Evolutionary conservation across 78 protist genomes (phyloP).

Genomic region (Anaeramoeba flamelloides): DNA sequence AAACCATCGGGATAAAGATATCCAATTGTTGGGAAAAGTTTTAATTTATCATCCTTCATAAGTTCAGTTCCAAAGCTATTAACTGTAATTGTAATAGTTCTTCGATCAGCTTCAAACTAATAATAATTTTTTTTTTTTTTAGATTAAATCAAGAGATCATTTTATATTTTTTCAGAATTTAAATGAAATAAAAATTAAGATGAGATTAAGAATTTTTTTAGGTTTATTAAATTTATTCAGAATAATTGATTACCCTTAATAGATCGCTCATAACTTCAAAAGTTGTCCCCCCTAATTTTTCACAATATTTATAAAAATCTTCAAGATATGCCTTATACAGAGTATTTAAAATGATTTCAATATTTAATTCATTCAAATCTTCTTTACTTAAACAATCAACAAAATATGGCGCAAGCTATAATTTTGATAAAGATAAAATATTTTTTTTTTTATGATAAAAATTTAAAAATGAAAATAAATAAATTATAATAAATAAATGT

Average conservation of each 20-base stretch:
- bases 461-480: background rate
- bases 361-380: background rate
- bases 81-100: slow-evolving; percentile 9
- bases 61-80: slow-evolving; percentile 8
- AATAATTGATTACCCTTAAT: slow-evolving; percentile 22
- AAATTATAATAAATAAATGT: too few species aligned
- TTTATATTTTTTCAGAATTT: too few species aligned
- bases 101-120: slow-evolving; percentile 20
- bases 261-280: slow-evolving; percentile 52
- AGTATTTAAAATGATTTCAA: slow-evolving; percentile 7
- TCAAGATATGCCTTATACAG: slow-evolving; percentile 88
- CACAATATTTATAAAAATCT: slow-evolving; percentile 69
- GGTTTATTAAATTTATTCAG: background rate
- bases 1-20: background rate
- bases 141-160: too few species aligned
- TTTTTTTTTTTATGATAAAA: background rate
- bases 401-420: slow-evolving; percentile 1
- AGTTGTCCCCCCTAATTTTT: slow-evolving; percentile 65
- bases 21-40: slow-evolving; percentile 10
- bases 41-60: background rate
- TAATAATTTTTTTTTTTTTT: too few species aligned
- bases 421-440: background rate
- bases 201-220: too few species aligned
- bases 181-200: too few species aligned
- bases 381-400: background rate